Evolutionary conservation across 805 yeast species (phyloP).

Genomic region (Barnettozyma botsteinii): DNA sequence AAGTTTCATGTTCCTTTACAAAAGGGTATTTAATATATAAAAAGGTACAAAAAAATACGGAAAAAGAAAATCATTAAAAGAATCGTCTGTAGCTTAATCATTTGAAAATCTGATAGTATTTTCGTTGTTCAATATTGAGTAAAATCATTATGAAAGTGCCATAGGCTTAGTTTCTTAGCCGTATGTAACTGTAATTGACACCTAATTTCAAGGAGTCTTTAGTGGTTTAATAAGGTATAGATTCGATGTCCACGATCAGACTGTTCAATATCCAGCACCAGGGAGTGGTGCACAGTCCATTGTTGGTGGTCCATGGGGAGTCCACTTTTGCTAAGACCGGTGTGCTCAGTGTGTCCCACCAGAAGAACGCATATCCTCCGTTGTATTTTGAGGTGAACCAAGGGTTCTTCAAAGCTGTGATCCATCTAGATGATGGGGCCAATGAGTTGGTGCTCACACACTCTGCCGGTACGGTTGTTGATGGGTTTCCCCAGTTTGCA

Average conservation of each 20-base stretch:
- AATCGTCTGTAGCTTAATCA: too few relatives aligned
- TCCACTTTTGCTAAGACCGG: constrained; percentile 28
- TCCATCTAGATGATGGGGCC: constrained; percentile 64
- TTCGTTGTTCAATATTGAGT: too few relatives aligned
- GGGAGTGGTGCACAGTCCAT: constrained; percentile 41
- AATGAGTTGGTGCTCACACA: constrained; percentile 53
- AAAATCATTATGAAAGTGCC: too few relatives aligned
- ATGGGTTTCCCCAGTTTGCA: constrained; percentile 28
- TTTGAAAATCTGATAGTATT: too few relatives aligned
- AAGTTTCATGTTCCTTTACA: background rate
- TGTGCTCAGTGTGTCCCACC: constrained; percentile 38
- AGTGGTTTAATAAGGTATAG: too few relatives aligned
- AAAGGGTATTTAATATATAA: constrained; percentile 1
- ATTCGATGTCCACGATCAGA: constrained; percentile 15
- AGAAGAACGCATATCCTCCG: constrained; percentile 47
- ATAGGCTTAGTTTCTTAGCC: too few relatives aligned
- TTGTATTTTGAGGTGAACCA: constrained; percentile 63
- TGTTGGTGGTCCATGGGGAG: constrained; percentile 44
- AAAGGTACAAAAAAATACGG: background rate
- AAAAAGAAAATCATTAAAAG: background rate
- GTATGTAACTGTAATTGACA: too few relatives aligned
- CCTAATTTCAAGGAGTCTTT: too few relatives aligned
- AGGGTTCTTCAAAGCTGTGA: constrained; percentile 68
- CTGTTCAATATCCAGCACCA: constrained; percentile 30
- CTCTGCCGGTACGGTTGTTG: constrained; percentile 29